phyloP scores from a whole-genome alignment of 2,329 filamentous ascomycete species.

The Pseudogymnoascus sp. region DNA sequence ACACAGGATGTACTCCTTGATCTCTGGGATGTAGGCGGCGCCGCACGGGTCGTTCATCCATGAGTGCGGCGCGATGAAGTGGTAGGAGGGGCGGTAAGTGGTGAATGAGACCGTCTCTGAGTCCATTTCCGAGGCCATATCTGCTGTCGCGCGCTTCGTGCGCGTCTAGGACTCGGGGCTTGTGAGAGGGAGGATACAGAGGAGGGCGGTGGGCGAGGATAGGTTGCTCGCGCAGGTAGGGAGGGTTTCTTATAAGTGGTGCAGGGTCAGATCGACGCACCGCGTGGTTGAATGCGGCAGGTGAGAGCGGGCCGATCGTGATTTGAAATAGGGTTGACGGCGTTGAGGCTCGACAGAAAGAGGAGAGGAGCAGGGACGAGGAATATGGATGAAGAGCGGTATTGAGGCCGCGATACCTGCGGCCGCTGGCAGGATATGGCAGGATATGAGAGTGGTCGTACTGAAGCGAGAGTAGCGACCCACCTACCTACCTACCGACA shows the following conservation, averaged over 20 bases:
- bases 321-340: background rate
- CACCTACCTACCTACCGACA: background rate
- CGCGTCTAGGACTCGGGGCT: background rate
- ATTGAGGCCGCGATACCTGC: background rate
- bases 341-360: background rate
- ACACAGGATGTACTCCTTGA: background rate
- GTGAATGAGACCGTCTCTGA: background rate
- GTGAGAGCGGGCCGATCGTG: background rate
- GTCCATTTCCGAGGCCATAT: background rate
- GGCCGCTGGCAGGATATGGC: background rate
- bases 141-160: background rate
- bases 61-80: background rate
- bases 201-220: background rate
- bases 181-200: background rate
- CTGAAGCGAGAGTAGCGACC: background rate
- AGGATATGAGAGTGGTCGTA: background rate
- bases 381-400: background rate
- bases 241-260: background rate
- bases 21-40: background rate
- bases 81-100: background rate
- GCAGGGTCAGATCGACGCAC: background rate
- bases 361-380: background rate
- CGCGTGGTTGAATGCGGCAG: background rate
- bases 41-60: background rate
- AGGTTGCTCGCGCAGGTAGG: background rate